Conservation (phyloP, 2,329 filamentous ascomycete genomes). For the Diaporthe citriasiana region DNA sequence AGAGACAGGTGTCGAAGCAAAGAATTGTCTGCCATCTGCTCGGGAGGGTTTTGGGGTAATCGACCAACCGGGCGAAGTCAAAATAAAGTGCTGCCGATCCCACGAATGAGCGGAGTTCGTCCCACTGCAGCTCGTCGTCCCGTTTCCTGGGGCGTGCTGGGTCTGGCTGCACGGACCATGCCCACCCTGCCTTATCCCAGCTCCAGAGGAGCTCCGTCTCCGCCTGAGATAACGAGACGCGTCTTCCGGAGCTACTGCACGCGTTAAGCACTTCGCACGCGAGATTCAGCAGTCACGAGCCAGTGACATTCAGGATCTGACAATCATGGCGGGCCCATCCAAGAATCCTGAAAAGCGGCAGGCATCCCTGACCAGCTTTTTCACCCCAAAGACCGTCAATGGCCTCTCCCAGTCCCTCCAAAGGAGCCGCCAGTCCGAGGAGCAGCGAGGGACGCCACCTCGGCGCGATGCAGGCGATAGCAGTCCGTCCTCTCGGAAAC, state of each 20-base stretch:
- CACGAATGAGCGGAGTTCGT: constrained; percentile 17
- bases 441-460: background rate
- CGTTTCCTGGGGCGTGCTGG: background rate
- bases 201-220: background rate
- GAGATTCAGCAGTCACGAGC: background rate
- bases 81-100: constrained; percentile 33
- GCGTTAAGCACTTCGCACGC: constrained; percentile 24
- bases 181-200: background rate
- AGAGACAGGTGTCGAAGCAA: background rate
- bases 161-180: background rate
- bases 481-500: constrained; percentile 59
- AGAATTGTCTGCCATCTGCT: background rate
- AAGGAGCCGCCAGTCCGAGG: constrained; percentile 39
- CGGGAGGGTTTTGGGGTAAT: background rate
- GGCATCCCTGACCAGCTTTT: constrained; percentile 88
- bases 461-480: constrained; percentile 7
- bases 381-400: constrained; percentile 73
- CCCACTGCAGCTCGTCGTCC: constrained; percentile 13
- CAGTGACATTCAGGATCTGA: background rate
- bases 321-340: constrained; percentile 55
- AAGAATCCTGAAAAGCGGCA: constrained; percentile 74
- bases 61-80: constrained; percentile 21
- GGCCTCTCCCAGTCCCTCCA: constrained; percentile 49
- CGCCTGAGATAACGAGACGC: constrained; percentile 15
- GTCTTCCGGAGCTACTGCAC: constrained; percentile 30